Evolutionary conservation across 306 rosid species (phyloP).

Genomic region (Acacia melanoxylon): DNA sequence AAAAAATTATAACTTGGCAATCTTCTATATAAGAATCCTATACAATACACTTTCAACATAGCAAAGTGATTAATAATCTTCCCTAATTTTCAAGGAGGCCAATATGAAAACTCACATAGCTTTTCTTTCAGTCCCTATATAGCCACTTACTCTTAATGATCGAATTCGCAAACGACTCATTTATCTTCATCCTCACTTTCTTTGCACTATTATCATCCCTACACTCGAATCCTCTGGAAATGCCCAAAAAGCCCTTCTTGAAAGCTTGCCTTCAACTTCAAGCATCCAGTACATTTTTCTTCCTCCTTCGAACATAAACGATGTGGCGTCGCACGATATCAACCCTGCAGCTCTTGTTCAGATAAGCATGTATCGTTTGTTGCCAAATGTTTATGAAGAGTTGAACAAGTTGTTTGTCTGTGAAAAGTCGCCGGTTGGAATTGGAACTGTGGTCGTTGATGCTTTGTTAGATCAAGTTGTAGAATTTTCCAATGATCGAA

Average conservation of each 20-base stretch:
- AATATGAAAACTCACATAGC: constrained; percentile 33
- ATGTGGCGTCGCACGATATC: background rate
- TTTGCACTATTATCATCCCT: constrained; percentile 43
- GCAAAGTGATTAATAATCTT: background rate
- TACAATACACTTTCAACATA: background rate
- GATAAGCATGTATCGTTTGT: constrained; percentile 12
- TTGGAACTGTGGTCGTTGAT: constrained; percentile 34
- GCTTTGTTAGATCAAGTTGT: constrained; percentile 28
- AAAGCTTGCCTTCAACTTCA: constrained; percentile 31
- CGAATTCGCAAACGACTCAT: no score
- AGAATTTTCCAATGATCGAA: constrained; percentile 20
- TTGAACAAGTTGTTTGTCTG: background rate
- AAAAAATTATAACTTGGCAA: background rate
- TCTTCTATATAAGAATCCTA: background rate
- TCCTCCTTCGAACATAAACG: constrained; percentile 21
- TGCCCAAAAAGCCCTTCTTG: constrained; percentile 28
- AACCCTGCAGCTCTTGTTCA: constrained; percentile 20
- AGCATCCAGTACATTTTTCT: constrained; percentile 27
- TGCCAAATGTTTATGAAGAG: constrained; percentile 24
- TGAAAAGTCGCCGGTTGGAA: constrained; percentile 5
- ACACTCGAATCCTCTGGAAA: constrained; percentile 27
- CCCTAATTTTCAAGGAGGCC: constrained; percentile 19
- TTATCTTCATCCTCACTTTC: no score
- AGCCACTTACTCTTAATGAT: no score
- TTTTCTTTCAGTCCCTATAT: no score